These are phyloP conservation scores for Leccinum sublutescens DNA, from an alignment of 768 basidiomycete genomes.

Conservation along the genomic window DNA sequence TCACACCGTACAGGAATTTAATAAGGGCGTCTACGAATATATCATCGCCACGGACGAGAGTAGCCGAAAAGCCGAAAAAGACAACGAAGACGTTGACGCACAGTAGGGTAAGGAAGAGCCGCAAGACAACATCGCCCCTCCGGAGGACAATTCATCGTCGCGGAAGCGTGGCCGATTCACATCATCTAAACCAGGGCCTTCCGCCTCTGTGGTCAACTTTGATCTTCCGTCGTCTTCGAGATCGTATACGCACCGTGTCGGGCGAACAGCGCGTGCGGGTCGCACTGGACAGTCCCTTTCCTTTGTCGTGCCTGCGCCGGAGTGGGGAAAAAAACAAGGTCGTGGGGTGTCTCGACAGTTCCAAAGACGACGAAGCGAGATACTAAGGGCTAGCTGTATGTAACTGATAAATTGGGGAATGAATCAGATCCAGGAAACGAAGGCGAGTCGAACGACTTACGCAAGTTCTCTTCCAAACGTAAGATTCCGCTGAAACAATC, in stretches of 20 bases:
- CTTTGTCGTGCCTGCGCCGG: slow-evolving; percentile 69
- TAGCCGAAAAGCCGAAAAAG: slow-evolving; percentile 50
- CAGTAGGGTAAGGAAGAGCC: slow-evolving; percentile 35
- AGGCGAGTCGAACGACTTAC: too few relatives aligned
- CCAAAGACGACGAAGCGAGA: slow-evolving; percentile 63
- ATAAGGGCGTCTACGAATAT: slow-evolving; percentile 97
- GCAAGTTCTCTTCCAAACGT: too few relatives aligned
- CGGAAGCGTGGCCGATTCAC: slow-evolving; percentile 60
- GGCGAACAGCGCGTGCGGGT: slow-evolving; percentile 95
- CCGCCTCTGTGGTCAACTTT: slow-evolving; percentile 92
- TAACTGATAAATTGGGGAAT: too few relatives aligned
- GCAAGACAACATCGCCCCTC: background rate
- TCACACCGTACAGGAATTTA: slow-evolving; percentile 97
- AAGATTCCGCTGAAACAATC: too few relatives aligned
- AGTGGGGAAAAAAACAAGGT: slow-evolving; percentile 76
- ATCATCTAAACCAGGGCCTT: slow-evolving; percentile 37
- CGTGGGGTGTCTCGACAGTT: slow-evolving; percentile 64
- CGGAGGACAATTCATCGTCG: slow-evolving; percentile 28
- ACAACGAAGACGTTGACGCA: slow-evolving; percentile 36
- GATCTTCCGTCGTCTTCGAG: slow-evolving; percentile 88
- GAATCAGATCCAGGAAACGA: too few relatives aligned
- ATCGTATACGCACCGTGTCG: slow-evolving; percentile 93
- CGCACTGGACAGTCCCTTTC: slow-evolving; percentile 90
- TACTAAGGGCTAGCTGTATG: too few relatives aligned
- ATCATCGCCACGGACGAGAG: slow-evolving; percentile 97